Percentiles rank a stretch among this genome's conserved stretches.
Conservation (phyloP, 2,329 filamentous ascomycete species). For the Colletotrichum orbiculare region DNA sequence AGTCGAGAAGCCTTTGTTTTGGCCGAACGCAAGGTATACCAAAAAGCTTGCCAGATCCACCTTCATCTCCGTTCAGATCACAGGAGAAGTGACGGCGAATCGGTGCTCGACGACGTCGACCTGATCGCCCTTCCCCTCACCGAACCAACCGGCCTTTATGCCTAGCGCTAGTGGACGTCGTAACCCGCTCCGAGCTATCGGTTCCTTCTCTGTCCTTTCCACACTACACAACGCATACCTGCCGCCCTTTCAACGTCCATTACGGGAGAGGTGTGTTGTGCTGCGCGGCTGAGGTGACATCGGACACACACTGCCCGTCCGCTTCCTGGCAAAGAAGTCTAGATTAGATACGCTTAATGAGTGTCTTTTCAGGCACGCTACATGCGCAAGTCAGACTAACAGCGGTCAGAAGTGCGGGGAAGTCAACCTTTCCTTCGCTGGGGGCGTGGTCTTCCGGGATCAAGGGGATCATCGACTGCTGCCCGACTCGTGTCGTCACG, state of each 20-base stretch:
- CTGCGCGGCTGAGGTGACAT: constrained; percentile 20
- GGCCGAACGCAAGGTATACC: no score
- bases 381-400: constrained; percentile 2
- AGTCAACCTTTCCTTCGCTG: constrained; percentile 13
- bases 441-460: constrained; percentile 15
- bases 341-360: not conserved
- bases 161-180: constrained; percentile 19
- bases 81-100: not conserved
- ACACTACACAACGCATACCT: not conserved
- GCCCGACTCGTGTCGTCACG: constrained; percentile 18
- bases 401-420: constrained; percentile 24
- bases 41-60: no score
- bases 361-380: constrained; percentile 11
- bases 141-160: not conserved
- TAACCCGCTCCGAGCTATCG: constrained; percentile 17
- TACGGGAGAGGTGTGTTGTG: not conserved
- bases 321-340: not conserved
- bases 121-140: constrained; percentile 23
- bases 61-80: no score
- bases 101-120: not conserved
- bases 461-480: not conserved
- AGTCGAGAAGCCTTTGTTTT: no score
- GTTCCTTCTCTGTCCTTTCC: constrained; percentile 6
- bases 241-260: not conserved
- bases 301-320: constrained; percentile 12